Percentiles rank a stretch among this genome's conserved stretches.
These are phyloP conservation scores for Pelargonium cotyledonis DNA, from an alignment of 441 rosid genomes.

Conservation along the genomic window DNA sequence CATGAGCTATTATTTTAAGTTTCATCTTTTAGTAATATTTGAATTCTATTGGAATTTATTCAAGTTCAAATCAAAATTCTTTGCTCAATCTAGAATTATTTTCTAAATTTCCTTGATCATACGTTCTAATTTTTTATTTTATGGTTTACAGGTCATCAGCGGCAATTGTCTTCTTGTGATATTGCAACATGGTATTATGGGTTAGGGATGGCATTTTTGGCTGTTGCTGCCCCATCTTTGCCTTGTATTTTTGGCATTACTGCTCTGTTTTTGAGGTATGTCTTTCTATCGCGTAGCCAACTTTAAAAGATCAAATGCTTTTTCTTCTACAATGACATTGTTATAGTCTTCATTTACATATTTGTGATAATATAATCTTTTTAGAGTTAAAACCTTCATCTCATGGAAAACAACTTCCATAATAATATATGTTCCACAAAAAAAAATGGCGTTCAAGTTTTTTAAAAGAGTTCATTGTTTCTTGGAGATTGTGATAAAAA, in stretches of 20 bases:
- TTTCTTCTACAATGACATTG: neutral
- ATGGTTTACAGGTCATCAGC: conserved; percentile 58
- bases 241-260: conserved; percentile 74
- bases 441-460: too few relatives aligned
- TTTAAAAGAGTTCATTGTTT: too few relatives aligned
- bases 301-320: neutral
- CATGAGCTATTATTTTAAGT: too few relatives aligned
- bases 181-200: conserved; percentile 55
- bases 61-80: too few relatives aligned
- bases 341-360: neutral
- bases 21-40: too few relatives aligned
- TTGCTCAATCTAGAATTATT: too few relatives aligned
- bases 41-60: too few relatives aligned
- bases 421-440: too few relatives aligned
- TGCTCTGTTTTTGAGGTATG: conserved; percentile 74
- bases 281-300: neutral
- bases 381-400: too few relatives aligned
- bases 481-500: too few relatives aligned
- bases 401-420: too few relatives aligned
- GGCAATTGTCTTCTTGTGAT: conserved; percentile 48
- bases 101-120: neutral
- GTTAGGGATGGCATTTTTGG: conserved; percentile 67
- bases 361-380: too few relatives aligned
- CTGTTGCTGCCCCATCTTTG: conserved; percentile 58
- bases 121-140: neutral